Percentiles rank a stretch among this genome's conserved stretches.
These are phyloP conservation scores for Juncus effusus DNA, from an alignment of 176 grass and related monocot species.

Conservation along the genomic window DNA sequence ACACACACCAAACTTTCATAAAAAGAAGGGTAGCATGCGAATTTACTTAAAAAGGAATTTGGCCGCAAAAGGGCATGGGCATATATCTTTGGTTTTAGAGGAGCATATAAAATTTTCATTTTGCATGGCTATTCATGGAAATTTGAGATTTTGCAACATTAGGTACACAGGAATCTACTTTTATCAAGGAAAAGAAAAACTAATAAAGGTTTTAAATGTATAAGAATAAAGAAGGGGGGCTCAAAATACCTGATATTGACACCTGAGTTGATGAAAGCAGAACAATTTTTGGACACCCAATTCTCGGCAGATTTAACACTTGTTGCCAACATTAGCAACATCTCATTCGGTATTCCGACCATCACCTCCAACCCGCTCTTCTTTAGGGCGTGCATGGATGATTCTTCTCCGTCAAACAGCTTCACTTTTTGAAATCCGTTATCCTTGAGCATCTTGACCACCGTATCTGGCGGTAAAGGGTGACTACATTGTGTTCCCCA, in stretches of 20 bases:
- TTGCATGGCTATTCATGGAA: too few species aligned
- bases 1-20: too few species aligned
- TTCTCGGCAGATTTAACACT: constrained; percentile 59
- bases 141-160: too few species aligned
- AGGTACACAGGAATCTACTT: too few species aligned
- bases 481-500: constrained; percentile 98
- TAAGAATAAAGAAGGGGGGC: background rate
- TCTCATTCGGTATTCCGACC: constrained; percentile 96
- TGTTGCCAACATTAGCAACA: constrained; percentile 53
- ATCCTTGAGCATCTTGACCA: constrained; percentile 78
- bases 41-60: too few species aligned
- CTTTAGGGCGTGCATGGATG: constrained; percentile 73
- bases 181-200: background rate
- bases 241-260: constrained; percentile 65
- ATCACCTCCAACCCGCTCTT: constrained; percentile 97
- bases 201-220: too few species aligned
- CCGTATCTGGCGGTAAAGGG: constrained; percentile 66
- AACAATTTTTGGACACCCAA: constrained; percentile 88
- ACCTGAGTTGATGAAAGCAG: constrained; percentile 57
- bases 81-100: too few species aligned
- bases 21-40: too few species aligned
- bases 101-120: too few species aligned
- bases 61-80: too few species aligned
- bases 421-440: constrained; percentile 91
- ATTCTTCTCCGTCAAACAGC: constrained; percentile 91